Evolutionary conservation across 2,329 filamentous ascomycete genomes (phyloP), one percentile per base, ranked within the genome.

Genomic region (Penicillium sp.): DNA sequence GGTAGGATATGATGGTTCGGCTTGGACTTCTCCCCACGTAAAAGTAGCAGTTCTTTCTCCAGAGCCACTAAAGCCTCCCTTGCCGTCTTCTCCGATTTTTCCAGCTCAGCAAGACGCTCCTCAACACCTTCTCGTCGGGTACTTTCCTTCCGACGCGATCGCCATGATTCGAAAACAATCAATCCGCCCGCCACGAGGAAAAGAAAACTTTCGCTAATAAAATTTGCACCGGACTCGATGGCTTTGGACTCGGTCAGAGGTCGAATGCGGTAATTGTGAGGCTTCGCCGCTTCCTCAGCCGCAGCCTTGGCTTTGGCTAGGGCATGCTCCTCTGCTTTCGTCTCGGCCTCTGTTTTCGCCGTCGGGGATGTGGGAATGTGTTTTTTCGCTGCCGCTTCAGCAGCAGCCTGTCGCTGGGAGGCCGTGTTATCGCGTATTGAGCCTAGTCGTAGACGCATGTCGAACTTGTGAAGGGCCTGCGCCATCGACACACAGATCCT

Each of bases 171-270:
- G 52, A 84, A 84, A 0, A 89, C 70, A 45, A 90, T 85, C 57
- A 89, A 72, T 0, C 82, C 77, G 6, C 84, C 85, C 1, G 84
- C 87, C 13, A 89, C 87, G 4, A 80, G 65, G 64, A 89, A 89
- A 39, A 90, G 79, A 67, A 90, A 90, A 0, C 83, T 75, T 67
- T 90, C 87, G 31, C 84, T 85, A 49, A 87, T 87, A 66, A 90
- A 89, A 60, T 87, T 89, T 3, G 87, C 87, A 3, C 87, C 87
- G 37, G 83, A 82, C 68, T 90, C 87, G 54, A 90, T 89, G 0
- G 87, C 87, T 65, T 88, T 87, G 13, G 83, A 80, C 68, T 90
- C 87, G 3, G 84, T 84, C 11, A 90, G 76, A 8, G 87, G 87
- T 45, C 86, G 77, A 55, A 89, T 88, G 33, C 81, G 81, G 6